Evolutionary conservation across 2,329 filamentous ascomycete species (phyloP).

Genomic region (Sarocladium kiliense): DNA sequence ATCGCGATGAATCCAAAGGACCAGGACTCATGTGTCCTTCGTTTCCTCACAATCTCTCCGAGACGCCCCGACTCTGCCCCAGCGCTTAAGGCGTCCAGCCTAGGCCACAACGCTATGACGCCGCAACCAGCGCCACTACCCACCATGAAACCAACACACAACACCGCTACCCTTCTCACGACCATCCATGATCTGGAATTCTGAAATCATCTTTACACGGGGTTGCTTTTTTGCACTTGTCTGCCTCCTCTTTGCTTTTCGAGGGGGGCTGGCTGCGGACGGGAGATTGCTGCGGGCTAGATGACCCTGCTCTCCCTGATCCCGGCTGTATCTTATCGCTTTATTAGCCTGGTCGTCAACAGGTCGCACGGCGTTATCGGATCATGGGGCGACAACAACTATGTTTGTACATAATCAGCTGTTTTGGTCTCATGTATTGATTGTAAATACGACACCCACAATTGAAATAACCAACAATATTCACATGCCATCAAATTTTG

Average conservation of each 20-base stretch:
- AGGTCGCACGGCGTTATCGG: constrained; percentile 8
- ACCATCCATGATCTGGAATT: constrained; percentile 8
- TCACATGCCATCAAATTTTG: too few relatives aligned
- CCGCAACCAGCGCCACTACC: neutral
- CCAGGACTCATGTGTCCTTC: neutral
- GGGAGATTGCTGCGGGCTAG: neutral
- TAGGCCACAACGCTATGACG: constrained; percentile 7
- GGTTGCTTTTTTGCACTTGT: neutral
- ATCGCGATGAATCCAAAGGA: neutral
- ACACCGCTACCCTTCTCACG: constrained; percentile 8
- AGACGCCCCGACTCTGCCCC: neutral
- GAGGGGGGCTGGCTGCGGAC: neutral
- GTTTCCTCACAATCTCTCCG: neutral
- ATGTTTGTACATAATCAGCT: neutral
- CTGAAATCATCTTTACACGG: neutral
- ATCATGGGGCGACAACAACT: neutral
- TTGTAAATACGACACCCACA: constrained; percentile 4
- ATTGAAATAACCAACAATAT: too few relatives aligned
- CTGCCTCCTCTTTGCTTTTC: neutral
- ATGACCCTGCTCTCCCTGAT: too few relatives aligned
- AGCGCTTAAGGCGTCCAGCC: neutral
- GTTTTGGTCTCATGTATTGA: neutral
- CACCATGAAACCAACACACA: neutral
- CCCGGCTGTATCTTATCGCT: neutral
- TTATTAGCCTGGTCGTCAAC: constrained; percentile 3